These are phyloP conservation scores for Orobanche coerulescens DNA, from an alignment of 257 asterid genomes.

Conservation along the genomic window DNA sequence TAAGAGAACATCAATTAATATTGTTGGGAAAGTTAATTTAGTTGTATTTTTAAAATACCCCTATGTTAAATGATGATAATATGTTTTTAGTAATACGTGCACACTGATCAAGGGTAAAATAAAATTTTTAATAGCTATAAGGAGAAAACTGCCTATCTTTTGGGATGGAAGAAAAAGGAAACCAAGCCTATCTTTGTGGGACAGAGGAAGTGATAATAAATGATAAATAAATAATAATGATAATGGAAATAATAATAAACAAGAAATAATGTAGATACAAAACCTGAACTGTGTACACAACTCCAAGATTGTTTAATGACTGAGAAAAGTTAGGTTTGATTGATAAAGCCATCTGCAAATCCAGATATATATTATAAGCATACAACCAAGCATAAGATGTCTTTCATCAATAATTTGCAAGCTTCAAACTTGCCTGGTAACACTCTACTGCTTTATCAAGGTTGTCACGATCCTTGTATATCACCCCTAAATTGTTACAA, in stretches of 20 bases:
- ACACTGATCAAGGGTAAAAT: no score
- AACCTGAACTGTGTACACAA: conserved; percentile 99
- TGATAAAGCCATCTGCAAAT: conserved; percentile 82
- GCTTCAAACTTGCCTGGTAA: conserved; percentile 64
- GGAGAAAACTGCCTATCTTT: no score
- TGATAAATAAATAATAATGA: background rate
- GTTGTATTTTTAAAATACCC: no score
- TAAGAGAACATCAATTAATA: no score
- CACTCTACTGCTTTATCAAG: conserved; percentile 99
- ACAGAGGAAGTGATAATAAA: no score
- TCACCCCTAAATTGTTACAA: conserved; percentile 97
- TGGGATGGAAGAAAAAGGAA: no score
- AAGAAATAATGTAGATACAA: conserved; percentile 17
- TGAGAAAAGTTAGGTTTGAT: conserved; percentile 96
- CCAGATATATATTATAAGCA: conserved; percentile 19
- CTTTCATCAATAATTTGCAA: conserved; percentile 16
- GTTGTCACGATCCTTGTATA: conserved; percentile 95
- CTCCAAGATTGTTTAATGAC: conserved; percentile 98
- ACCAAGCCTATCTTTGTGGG: no score
- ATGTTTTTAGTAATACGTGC: no score
- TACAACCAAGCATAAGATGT: conserved; percentile 8
- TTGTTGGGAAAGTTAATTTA: no score
- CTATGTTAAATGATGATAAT: no score
- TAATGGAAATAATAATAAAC: background rate
- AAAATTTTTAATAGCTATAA: no score